Percentiles rank a stretch among this genome's conserved stretches.
phyloP scores from a whole-genome alignment of 108 stramenopile species.

The Nannochloropsis oceanica region DNA sequence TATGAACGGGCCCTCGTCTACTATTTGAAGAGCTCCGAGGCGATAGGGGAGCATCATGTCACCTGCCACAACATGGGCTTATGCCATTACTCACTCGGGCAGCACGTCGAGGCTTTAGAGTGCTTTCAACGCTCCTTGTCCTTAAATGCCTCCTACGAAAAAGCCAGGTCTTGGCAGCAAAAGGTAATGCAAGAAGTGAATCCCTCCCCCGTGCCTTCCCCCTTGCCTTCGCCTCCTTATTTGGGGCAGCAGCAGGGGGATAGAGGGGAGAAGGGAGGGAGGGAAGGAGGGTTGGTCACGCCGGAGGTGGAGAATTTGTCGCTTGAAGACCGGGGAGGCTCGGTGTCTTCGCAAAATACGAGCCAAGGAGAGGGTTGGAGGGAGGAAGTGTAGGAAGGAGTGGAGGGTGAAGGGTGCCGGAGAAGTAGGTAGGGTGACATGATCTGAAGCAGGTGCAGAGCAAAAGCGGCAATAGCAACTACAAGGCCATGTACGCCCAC shows the following conservation, averaged over 20 bases:
- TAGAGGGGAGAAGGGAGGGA: no score
- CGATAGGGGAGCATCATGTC: slow-evolving; percentile 54
- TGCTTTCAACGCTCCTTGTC: slow-evolving; percentile 36
- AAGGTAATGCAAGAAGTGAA: slow-evolving; percentile 23
- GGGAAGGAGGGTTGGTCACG: not conserved
- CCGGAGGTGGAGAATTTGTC: not conserved
- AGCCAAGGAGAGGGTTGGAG: no score
- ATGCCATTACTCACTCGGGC: slow-evolving; percentile 45
- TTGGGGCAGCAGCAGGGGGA: no score
- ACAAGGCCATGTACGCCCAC: no score
- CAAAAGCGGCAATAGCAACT: no score
- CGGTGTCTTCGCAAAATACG: no score
- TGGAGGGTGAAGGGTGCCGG: no score
- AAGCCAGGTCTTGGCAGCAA: slow-evolving; percentile 42
- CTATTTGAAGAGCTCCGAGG: slow-evolving; percentile 33
- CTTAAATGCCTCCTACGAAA: slow-evolving; percentile 42
- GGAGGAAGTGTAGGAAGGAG: no score
- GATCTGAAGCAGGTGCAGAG: no score
- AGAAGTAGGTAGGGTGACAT: no score
- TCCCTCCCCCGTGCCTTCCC: not conserved
- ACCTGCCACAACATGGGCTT: slow-evolving; percentile 57
- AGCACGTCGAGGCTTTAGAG: slow-evolving; percentile 9
- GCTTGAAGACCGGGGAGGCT: not conserved
- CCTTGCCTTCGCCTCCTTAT: not conserved
- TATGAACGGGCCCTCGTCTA: slow-evolving; percentile 42